These are phyloP conservation scores for Pachyrhizus erosus DNA, from an alignment of 306 rosid genomes.

Conservation along the genomic window DNA sequence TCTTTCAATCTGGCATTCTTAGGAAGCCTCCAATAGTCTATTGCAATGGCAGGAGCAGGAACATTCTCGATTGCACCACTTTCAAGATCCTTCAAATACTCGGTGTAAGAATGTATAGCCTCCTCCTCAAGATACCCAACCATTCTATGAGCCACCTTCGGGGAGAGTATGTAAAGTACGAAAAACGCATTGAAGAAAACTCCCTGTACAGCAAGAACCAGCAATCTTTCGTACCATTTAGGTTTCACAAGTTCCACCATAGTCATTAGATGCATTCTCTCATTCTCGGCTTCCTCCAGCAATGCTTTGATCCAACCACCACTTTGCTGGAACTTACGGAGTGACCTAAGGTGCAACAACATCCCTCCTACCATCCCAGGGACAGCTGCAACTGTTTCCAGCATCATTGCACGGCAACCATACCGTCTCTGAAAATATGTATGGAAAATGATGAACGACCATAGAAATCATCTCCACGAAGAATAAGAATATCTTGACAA, in stretches of 20 bases:
- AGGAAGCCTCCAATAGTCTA: constrained; percentile 87
- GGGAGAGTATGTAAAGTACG: constrained; percentile 60
- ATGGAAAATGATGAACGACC: constrained; percentile 26
- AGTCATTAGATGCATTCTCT: constrained; percentile 88
- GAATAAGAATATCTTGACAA: not conserved
- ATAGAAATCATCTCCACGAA: not conserved
- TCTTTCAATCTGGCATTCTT: constrained; percentile 71
- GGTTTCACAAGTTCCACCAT: constrained; percentile 86
- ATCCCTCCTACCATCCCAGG: constrained; percentile 93
- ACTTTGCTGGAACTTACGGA: constrained; percentile 67
- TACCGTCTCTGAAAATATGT: constrained; percentile 59
- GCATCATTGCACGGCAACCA: constrained; percentile 89
- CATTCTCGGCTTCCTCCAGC: constrained; percentile 90
- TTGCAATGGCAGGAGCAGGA: constrained; percentile 81
- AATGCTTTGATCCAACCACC: constrained; percentile 88
- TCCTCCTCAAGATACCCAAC: constrained; percentile 90
- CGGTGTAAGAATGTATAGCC: constrained; percentile 74
- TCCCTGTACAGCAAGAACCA: constrained; percentile 82
- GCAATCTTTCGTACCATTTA: constrained; percentile 70
- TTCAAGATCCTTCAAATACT: constrained; percentile 61
- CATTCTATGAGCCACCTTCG: constrained; percentile 73
- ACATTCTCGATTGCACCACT: constrained; percentile 67
- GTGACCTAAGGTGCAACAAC: constrained; percentile 72
- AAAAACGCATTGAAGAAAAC: constrained; percentile 84
- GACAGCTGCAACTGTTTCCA: constrained; percentile 84